Evolutionary conservation across 1,139 yeast species (phyloP).

Genomic region (Hansenula sp.): DNA sequence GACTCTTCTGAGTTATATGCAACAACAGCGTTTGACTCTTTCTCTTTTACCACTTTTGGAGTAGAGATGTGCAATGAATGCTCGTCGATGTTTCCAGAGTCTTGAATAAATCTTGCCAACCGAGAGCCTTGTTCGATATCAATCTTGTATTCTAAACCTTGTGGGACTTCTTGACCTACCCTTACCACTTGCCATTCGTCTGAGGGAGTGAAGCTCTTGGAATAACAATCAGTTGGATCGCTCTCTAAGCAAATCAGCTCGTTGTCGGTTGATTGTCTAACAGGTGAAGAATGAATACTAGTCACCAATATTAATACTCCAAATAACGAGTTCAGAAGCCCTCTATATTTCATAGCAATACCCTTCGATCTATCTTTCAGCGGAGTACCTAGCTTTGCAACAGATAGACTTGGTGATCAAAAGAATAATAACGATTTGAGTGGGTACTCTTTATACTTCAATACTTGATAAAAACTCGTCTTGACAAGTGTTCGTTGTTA

Average conservation of each 20-base stretch:
- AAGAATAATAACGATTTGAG: too few species aligned
- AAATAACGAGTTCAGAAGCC: not conserved
- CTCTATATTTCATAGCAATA: not conserved
- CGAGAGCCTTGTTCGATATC: slow-evolving; percentile 63
- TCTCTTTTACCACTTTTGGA: slow-evolving; percentile 15
- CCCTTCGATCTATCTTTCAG: too few species aligned
- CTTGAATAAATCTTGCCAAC: slow-evolving; percentile 59
- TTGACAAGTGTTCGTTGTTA: not conserved
- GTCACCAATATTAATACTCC: not conserved
- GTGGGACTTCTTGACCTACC: slow-evolving; percentile 70
- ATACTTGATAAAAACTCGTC: not conserved
- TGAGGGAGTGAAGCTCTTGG: slow-evolving; percentile 56
- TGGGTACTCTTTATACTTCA: too few species aligned
- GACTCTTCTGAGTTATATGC: slow-evolving; percentile 11
- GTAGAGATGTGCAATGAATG: slow-evolving; percentile 6
- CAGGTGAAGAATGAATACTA: not conserved
- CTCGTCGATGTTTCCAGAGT: slow-evolving; percentile 17
- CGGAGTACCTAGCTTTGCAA: too few species aligned
- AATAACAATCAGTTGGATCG: slow-evolving; percentile 56
- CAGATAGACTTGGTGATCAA: too few species aligned
- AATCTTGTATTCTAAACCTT: slow-evolving; percentile 71
- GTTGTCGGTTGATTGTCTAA: not conserved
- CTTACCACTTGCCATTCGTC: slow-evolving; percentile 64
- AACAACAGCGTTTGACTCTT: slow-evolving; percentile 12
- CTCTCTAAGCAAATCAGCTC: slow-evolving; percentile 42